Evolutionary conservation across 2,329 filamentous ascomycete species (phyloP).

Genomic region (Colletotrichum caudatum): DNA sequence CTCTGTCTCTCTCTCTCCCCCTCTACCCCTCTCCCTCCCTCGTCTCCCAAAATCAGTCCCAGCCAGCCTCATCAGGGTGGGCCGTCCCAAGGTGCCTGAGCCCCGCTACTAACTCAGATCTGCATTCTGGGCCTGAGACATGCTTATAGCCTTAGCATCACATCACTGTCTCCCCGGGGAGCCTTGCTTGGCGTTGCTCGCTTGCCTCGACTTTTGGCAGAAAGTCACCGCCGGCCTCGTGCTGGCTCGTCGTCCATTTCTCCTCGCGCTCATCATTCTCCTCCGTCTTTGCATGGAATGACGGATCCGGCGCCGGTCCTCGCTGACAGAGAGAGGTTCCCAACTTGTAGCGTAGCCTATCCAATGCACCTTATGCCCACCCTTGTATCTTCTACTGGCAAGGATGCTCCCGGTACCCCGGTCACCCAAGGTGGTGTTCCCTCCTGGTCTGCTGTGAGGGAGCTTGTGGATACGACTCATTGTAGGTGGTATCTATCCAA

Average conservation of each 20-base stretch:
- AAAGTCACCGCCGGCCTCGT: background rate
- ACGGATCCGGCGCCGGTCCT: slow-evolving; percentile 23
- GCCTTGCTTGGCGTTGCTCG: slow-evolving; percentile 2
- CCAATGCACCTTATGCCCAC: slow-evolving; percentile 13
- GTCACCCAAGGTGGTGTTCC: slow-evolving; percentile 31
- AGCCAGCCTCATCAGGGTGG: slow-evolving; percentile 27
- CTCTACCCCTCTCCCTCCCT: background rate
- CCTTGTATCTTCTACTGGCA: slow-evolving; percentile 29
- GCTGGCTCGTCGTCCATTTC: slow-evolving; percentile 2
- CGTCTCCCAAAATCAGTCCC: background rate
- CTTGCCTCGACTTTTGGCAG: background rate
- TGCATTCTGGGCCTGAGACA: slow-evolving; percentile 20
- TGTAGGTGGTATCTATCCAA: too few relatives aligned
- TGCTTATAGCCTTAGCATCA: background rate
- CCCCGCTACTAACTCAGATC: slow-evolving; percentile 13
- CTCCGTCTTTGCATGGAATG: slow-evolving; percentile 12
- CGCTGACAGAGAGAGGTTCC: background rate
- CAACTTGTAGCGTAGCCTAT: slow-evolving; percentile 22
- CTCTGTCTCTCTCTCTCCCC: background rate
- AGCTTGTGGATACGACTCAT: background rate
- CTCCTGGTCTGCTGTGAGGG: slow-evolving; percentile 12
- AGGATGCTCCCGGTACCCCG: slow-evolving; percentile 35
- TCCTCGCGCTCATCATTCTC: slow-evolving; percentile 2
- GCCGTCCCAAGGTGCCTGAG: background rate
- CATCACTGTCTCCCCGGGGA: background rate